Percentiles rank a stretch among this genome's conserved stretches.
These are phyloP conservation scores for Selaginella moellendorffii DNA, from an alignment of 75 land plant species.

Conservation along the genomic window DNA sequence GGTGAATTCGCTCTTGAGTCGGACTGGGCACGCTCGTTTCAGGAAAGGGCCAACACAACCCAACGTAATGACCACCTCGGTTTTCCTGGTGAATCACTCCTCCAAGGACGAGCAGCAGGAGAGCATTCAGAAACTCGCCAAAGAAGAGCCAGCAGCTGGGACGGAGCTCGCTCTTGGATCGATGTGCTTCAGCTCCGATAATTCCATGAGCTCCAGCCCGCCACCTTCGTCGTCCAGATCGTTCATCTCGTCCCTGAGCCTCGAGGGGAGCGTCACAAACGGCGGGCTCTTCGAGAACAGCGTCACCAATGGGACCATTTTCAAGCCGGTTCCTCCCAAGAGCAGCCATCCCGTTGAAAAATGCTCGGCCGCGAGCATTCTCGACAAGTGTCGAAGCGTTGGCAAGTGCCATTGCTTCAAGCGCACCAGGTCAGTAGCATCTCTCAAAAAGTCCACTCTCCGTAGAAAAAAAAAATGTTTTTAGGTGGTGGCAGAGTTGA, in stretches of 20 bases:
- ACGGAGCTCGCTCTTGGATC: too few species aligned
- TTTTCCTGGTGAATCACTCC: background rate
- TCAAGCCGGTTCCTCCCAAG: background rate
- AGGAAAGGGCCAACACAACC: background rate
- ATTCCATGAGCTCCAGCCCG: slow-evolving; percentile 43
- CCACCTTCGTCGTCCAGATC: slow-evolving; percentile 39
- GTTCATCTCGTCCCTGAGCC: slow-evolving; percentile 49
- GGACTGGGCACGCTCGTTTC: background rate
- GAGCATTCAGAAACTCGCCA: background rate
- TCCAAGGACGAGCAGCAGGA: background rate
- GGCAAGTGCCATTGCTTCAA: background rate
- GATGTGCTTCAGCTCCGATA: slow-evolving; percentile 38
- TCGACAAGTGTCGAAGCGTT: background rate
- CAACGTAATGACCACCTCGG: background rate
- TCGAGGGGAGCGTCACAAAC: slow-evolving; percentile 34
- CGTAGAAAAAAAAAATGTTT: too few species aligned
- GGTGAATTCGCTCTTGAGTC: background rate
- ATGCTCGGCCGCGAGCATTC: background rate
- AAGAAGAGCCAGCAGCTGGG: too few species aligned
- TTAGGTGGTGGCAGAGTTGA: too few species aligned
- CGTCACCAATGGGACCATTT: background rate
- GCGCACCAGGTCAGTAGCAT: background rate
- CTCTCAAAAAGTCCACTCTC: too few species aligned
- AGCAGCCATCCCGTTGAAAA: too few species aligned
- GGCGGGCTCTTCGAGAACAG: background rate